Base-by-base conservation (phyloP, 768 basidiomycete genomes). In the Clavaria fumosa region DNA sequence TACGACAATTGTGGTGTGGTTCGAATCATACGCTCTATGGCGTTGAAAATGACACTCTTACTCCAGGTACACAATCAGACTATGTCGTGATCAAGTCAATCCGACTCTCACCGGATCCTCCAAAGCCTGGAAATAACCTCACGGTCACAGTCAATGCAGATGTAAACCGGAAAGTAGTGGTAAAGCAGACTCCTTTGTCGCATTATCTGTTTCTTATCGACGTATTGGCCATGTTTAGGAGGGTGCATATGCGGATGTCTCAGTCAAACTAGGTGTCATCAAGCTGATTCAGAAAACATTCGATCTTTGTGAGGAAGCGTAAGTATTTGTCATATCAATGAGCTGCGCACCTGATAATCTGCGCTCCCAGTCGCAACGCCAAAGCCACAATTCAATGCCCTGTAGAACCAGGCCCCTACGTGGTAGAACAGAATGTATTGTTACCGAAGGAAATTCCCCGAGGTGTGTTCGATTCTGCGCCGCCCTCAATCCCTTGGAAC, bases 231-330 rank as follows among this genome's bases (percentile, higher is more conserved):
- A 4, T 23, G 4, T 22, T 6, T 45, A 96, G 91, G 78, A 90
- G 4, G 95, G 95, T 4, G 83, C 93, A 26, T 83, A 72, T 48
- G 93, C 81, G 5, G 76, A 91, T 46, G 89, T 99, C 3, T 58
- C 60, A 1, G 93, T 99, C 39, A 97, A 96, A 56, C 66, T 97
- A n/a, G 95, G 95, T 18, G 60, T 86, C 20, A 72, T 99, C 52
- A 95, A 86, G 62, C 54, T 97, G n/a, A 60, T 97, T 22, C 57
- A 64, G 31, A 95, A 85, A 62, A 51, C 46, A 12, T 93, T 96
- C 47, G 86, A 96, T 46, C 58, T 96, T 22, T 97, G 93, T 53
- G 68, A 91, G 42, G 91, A 96, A 59, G 89, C 90, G 85, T 95
- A 64, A 50, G 90, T 72, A 14, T 20, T 21, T 27, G 10, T 26